Percentiles rank a stretch among this genome's conserved stretches.
These are phyloP conservation scores for Chrysoporthe cubensis DNA, from an alignment of 2,329 filamentous ascomycete genomes.

Conservation along the genomic window DNA sequence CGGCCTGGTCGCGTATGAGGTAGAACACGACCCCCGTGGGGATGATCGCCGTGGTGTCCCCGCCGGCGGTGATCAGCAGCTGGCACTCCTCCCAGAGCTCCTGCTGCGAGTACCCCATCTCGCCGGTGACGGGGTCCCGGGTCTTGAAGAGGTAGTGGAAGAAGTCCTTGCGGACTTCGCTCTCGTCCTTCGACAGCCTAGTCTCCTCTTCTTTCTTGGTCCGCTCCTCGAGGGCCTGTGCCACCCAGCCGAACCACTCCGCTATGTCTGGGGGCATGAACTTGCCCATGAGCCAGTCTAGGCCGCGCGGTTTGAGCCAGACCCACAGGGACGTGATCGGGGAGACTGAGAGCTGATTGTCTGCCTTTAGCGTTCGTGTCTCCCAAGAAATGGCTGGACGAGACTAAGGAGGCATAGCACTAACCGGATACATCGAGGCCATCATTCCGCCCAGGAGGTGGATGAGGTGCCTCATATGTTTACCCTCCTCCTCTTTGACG, in stretches of 20 bases:
- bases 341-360: neutral
- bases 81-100: conserved; percentile 36
- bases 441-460: conserved; percentile 21
- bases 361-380: neutral
- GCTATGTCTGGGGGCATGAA: conserved; percentile 30
- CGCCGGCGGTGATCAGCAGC: conserved; percentile 23
- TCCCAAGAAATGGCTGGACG: too few species aligned
- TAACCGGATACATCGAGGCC: conserved; percentile 27
- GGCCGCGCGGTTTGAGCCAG: conserved; percentile 35
- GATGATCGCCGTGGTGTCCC: conserved; percentile 25
- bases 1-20: conserved; percentile 10
- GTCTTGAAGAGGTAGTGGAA: conserved; percentile 33
- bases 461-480: conserved; percentile 15
- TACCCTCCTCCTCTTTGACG: conserved; percentile 28
- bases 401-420: neutral
- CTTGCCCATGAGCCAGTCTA: conserved; percentile 31
- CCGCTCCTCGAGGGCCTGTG: conserved; percentile 31
- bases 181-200: neutral
- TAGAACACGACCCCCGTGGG: conserved; percentile 19
- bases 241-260: conserved; percentile 32
- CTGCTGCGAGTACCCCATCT: conserved; percentile 29
- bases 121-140: conserved; percentile 33
- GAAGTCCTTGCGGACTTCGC: conserved; percentile 32
- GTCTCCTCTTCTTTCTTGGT: conserved; percentile 25
- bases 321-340: conserved; percentile 32